Evolutionary conservation across 352 stramenopile species (phyloP).

Genomic region (Phytophthora macrochlamydospora): DNA sequence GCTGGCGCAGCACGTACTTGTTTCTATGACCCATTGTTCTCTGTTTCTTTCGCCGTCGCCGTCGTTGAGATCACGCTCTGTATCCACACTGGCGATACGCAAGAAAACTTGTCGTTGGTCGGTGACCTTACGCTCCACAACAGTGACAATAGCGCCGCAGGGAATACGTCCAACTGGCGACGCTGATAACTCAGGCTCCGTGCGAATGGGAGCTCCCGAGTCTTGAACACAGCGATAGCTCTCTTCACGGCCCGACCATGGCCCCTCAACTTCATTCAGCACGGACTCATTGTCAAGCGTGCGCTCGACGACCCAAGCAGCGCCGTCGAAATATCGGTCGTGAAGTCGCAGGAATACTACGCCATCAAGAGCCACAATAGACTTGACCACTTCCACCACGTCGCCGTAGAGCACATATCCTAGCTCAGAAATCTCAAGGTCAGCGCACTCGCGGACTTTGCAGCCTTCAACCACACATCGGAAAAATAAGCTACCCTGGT

Average conservation of each 20-base stretch:
- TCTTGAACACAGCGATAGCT: conserved; percentile 78
- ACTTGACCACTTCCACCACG: conserved; percentile 72
- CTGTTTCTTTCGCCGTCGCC: not conserved
- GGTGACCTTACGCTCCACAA: conserved; percentile 62
- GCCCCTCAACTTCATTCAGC: conserved; percentile 62
- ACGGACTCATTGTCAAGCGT: conserved; percentile 82
- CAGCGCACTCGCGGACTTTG: conserved; percentile 56
- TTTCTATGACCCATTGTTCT: conserved; percentile 75
- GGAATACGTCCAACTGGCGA: conserved; percentile 61
- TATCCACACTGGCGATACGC: conserved; percentile 24
- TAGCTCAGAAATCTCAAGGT: conserved; percentile 66
- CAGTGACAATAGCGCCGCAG: conserved; percentile 57
- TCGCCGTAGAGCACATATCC: conserved; percentile 80
- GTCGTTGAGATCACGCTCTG: conserved; percentile 1
- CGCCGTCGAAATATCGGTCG: conserved; percentile 69
- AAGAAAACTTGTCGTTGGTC: conserved; percentile 74
- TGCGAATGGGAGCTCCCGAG: conserved; percentile 58
- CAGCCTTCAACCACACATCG: conserved; percentile 81
- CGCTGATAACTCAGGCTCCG: conserved; percentile 60
- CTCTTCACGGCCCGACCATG: conserved; percentile 31
- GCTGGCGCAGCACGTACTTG: conserved; percentile 75
- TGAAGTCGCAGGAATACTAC: conserved; percentile 72
- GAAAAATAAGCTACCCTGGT: conserved; percentile 39
- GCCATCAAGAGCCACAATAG: conserved; percentile 44
- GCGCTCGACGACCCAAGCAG: conserved; percentile 74